Conservation (phyloP, 257 asterid genomes). For the Solanum sparsipilum region DNA sequence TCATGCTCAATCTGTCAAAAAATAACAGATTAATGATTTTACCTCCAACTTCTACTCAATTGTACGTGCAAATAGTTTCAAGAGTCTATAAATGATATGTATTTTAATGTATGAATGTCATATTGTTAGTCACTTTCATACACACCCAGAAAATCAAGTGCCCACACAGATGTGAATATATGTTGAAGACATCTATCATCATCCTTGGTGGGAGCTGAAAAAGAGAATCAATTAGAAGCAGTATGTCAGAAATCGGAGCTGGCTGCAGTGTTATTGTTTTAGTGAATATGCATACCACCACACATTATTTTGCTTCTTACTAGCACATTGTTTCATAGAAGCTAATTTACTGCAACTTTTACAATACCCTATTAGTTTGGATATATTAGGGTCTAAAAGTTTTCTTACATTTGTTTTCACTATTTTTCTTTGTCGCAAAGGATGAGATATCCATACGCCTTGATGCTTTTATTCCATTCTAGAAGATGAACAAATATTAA, state of each 20-base stretch:
- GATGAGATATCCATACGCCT: background rate
- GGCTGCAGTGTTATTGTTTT: background rate
- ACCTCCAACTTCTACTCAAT: background rate
- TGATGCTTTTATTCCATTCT: background rate
- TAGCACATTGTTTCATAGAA: background rate
- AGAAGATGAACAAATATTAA: background rate
- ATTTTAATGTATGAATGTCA: background rate
- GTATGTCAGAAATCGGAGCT: background rate
- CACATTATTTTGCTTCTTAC: background rate
- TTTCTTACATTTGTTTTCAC: background rate
- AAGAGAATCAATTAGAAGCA: background rate
- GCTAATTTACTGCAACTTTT: background rate
- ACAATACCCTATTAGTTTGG: background rate
- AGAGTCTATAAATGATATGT: background rate
- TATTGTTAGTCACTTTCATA: background rate
- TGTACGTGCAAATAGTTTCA: background rate
- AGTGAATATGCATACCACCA: background rate
- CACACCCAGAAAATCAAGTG: background rate
- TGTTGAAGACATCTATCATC: background rate
- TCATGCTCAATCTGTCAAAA: background rate
- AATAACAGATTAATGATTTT: background rate
- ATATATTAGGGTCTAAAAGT: background rate
- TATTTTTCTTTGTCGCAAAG: background rate
- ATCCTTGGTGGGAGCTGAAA: background rate
- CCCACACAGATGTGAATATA: background rate